Base-by-base conservation (phyloP, 495 filamentous ascomycete genomes). In the Aspergillus panamensis region DNA sequence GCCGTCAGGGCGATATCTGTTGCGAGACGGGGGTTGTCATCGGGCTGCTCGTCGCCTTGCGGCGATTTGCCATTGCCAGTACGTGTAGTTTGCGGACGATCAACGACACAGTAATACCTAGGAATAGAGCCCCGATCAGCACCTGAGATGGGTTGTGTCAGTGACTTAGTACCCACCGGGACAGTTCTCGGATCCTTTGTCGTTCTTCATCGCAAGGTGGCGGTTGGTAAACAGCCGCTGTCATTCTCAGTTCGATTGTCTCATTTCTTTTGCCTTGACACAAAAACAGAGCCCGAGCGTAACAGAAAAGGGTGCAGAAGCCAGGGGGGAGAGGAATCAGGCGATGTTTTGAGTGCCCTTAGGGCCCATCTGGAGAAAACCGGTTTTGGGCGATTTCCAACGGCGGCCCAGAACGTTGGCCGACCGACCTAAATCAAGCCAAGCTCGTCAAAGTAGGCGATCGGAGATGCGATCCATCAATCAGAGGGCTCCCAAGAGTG, bases 1-100 rank as follows among this genome's bases (percentile, higher is more conserved):
- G 82, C 83, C 0, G 81, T 84, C 5, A 90, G 74, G 37, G 80
- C 79, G 8, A 82, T 80, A 62, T 90, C 87, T 10, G 69, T 65
- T 14, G 80, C 79, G 3, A 76, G 59, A 7, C 47, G 55, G 8
- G 55, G 42, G 5, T 25, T 51, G 16, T 17, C 51, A 5, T 53
- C 53, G 0, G 52, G 52, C 5, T 54, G 60, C 25, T 61, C 58
- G 31, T 66, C 63, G 29, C 64, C 60, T 10, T 62, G 57, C 5
- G 55, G 53, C 0, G 53, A 37, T 6, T 63, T 32, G 17, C 52
- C 45, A 8, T 60, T 17, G 17, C 35, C 40, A 29, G 50, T n/a
- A 7, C 13, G 40, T 3, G 44, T 39, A 10, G 32, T 21, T 7
- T 58, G 57, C 2, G 56, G 49, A 35, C 47, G 62, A 54, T 58